A percentile compares a stretch with the other conserved stretches of the same genome.
Evolutionary conservation across 352 stramenopile genomes (phyloP).

Genomic region (Aphanomyces euteiches): DNA sequence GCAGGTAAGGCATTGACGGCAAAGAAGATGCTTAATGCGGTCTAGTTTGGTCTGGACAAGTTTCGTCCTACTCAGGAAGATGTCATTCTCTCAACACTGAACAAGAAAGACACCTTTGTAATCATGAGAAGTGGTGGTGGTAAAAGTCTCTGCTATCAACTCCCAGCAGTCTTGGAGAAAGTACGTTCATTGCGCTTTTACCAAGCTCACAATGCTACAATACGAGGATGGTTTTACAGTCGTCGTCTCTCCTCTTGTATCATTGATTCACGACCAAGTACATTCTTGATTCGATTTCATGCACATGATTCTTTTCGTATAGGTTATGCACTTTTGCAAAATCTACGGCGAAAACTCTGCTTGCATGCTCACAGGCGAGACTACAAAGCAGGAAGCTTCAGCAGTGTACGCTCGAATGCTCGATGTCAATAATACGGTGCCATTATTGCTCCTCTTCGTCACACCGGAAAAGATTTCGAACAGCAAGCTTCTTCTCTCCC

Average conservation of each 20-base stretch:
- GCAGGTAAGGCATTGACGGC: not conserved
- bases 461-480: conserved; percentile 92
- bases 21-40: not conserved
- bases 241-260: conserved; percentile 90
- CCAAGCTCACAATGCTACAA: not conserved
- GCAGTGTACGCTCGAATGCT: conserved; percentile 81
- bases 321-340: conserved; percentile 76
- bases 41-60: conserved; percentile 65
- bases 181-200: conserved; percentile 4
- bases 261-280: conserved; percentile 91
- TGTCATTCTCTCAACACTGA: conserved; percentile 90
- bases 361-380: conserved; percentile 50
- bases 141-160: conserved; percentile 88
- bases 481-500: conserved; percentile 82
- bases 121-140: conserved; percentile 90
- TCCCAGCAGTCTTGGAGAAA: conserved; percentile 67
- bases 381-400: conserved; percentile 48
- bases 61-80: conserved; percentile 89
- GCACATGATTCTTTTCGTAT: not conserved
- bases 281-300: not conserved
- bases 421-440: conserved; percentile 43
- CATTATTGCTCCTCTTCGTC: conserved; percentile 84
- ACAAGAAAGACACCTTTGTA: conserved; percentile 85
- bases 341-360: conserved; percentile 56
- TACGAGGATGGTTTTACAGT: conserved; percentile 71